These are phyloP conservation scores for Eucalyptus pauciflora DNA, from an alignment of 345 rosid species.

Conservation along the genomic window DNA sequence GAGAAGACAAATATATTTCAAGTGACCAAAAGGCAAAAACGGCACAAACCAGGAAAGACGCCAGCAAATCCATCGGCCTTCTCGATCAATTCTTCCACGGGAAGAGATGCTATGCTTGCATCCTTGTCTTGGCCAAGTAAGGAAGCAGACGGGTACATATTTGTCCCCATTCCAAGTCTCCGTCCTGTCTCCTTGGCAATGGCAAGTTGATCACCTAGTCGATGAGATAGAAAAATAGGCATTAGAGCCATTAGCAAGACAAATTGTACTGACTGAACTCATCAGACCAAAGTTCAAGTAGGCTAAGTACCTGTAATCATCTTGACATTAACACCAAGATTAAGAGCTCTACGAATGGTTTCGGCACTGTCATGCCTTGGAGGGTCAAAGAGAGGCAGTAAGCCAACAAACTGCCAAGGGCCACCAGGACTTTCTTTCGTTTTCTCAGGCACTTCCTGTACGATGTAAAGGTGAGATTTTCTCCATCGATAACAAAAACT, in stretches of 20 bases:
- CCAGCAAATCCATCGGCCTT: slow-evolving; percentile 44
- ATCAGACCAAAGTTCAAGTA: background rate
- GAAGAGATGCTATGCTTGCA: slow-evolving; percentile 14
- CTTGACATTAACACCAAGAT: slow-evolving; percentile 93
- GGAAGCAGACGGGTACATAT: slow-evolving; percentile 40
- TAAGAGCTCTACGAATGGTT: slow-evolving; percentile 79
- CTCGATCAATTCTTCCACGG: slow-evolving; percentile 32
- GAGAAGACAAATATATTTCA: background rate
- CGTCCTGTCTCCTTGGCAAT: slow-evolving; percentile 41
- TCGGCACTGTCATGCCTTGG: slow-evolving; percentile 99
- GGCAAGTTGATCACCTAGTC: slow-evolving; percentile 37
- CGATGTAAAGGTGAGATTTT: background rate
- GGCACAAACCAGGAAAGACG: slow-evolving; percentile 30
- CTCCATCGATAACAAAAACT: background rate
- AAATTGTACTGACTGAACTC: background rate
- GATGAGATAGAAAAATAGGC: background rate
- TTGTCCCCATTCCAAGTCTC: slow-evolving; percentile 43
- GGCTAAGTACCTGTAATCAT: slow-evolving; percentile 72
- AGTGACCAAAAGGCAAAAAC: background rate
- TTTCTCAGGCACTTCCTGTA: slow-evolving; percentile 61
- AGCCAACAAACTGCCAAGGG: slow-evolving; percentile 80
- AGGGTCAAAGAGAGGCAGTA: slow-evolving; percentile 71
- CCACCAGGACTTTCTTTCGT: slow-evolving; percentile 58
- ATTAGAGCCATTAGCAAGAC: background rate
- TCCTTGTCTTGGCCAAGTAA: slow-evolving; percentile 31